A percentile compares a stretch with the other conserved stretches of the same genome.
Evolutionary conservation across 805 yeast species (phyloP).

Genomic region (Candida andamanensis): DNA sequence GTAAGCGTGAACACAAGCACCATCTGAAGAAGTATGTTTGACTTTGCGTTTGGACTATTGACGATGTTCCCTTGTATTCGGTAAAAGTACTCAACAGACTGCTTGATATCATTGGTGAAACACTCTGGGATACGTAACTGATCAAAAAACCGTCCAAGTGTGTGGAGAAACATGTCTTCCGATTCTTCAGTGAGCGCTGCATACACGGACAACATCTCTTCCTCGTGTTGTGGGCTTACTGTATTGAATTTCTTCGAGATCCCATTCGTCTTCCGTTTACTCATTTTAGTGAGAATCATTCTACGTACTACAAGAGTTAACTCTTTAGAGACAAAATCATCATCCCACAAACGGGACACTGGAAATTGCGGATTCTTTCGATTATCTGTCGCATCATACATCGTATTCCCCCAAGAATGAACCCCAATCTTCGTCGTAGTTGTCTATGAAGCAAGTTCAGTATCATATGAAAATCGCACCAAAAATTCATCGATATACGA

Average conservation of each 20-base stretch:
- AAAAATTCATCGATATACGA: neutral
- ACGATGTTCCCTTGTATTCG: slow-evolving; percentile 12
- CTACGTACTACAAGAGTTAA: no score
- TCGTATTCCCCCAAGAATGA: no score
- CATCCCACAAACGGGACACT: no score
- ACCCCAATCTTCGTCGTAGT: slow-evolving; percentile 8
- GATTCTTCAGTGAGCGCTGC: slow-evolving; percentile 17
- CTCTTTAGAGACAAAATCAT: no score
- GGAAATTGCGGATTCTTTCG: no score
- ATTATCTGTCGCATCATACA: no score
- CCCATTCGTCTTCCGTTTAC: slow-evolving; percentile 6
- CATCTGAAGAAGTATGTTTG: slow-evolving; percentile 8
- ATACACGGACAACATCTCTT: slow-evolving; percentile 32
- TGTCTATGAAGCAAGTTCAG: neutral
- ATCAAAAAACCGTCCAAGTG: slow-evolving; percentile 21
- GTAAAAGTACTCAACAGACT: slow-evolving; percentile 31
- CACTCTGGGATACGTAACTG: slow-evolving; percentile 24
- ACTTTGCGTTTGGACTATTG: slow-evolving; percentile 6
- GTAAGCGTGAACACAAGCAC: slow-evolving; percentile 21
- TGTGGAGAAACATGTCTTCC: slow-evolving; percentile 24
- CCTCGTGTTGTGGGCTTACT: slow-evolving; percentile 21
- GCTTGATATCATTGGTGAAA: slow-evolving; percentile 27
- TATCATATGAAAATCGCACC: neutral
- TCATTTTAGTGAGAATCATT: no score
- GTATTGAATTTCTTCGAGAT: slow-evolving; percentile 10